A percentile compares a stretch with the other conserved stretches of the same genome.
Evolutionary conservation across 148 eudicot genomes (phyloP).

Genomic region (Cornus florida): DNA sequence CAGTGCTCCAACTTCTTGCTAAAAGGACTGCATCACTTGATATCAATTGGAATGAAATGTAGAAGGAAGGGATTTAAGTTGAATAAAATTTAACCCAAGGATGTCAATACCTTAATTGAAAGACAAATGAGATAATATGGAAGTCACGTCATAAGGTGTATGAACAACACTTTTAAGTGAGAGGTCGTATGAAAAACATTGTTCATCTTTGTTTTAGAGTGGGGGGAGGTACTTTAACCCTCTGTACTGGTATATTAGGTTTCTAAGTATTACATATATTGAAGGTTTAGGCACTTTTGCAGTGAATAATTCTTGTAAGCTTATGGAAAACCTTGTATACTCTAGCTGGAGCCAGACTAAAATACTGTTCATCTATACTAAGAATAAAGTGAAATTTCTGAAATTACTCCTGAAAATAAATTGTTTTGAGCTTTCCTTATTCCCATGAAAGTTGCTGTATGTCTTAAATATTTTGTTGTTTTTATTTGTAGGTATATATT

Average conservation of each 20-base stretch:
- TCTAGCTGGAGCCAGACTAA: not conserved
- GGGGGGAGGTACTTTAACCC: too few relatives aligned
- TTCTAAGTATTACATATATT: too few relatives aligned
- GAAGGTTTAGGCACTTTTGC: too few relatives aligned
- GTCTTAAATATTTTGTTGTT: not conserved
- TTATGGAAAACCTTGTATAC: not conserved
- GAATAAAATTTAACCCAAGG: not conserved
- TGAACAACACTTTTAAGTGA: not conserved
- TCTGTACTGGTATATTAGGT: too few relatives aligned
- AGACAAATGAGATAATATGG: not conserved
- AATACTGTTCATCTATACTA: not conserved
- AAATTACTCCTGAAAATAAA: not conserved
- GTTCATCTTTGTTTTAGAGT: too few relatives aligned
- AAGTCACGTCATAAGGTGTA: not conserved
- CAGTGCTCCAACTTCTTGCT: not conserved
- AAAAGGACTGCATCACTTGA: not conserved
- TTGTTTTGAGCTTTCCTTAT: not conserved
- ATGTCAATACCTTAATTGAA: not conserved
- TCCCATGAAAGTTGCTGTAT: not conserved
- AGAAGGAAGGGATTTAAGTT: not conserved
- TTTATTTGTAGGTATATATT: constrained; percentile 59
- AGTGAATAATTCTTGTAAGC: too few relatives aligned
- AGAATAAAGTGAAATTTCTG: not conserved
- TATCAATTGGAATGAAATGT: not conserved
- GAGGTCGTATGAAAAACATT: not conserved